A percentile compares a stretch with the other conserved stretches of the same genome.
Evolutionary conservation across 2,329 filamentous ascomycete genomes (phyloP).

Genomic region (Phialophora verrucosa): DNA sequence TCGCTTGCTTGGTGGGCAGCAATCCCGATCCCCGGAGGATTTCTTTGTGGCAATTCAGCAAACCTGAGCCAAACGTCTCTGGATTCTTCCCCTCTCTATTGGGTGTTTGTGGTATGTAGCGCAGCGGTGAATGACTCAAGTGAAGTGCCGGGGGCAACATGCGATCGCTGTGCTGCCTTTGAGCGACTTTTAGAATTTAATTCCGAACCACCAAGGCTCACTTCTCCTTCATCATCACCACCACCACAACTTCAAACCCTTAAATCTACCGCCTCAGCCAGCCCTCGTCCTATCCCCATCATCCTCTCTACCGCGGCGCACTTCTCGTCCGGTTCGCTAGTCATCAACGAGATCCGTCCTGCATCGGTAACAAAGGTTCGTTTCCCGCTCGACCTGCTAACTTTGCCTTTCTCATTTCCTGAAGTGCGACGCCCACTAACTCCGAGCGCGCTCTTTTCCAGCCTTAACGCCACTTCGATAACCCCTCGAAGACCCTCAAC

Average conservation of each 20-base stretch:
- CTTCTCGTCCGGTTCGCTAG: background rate
- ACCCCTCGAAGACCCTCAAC: background rate
- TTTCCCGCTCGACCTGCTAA: background rate
- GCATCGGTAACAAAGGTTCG: background rate
- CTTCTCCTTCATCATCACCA: conserved; percentile 4
- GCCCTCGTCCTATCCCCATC: background rate
- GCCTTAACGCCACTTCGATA: background rate
- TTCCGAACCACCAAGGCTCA: conserved; percentile 8
- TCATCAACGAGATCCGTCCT: background rate
- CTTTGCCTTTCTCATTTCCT: background rate
- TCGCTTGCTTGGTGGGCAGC: background rate
- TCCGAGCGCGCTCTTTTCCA: conserved; percentile 10
- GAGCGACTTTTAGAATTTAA: conserved; percentile 12
- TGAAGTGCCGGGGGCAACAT: conserved; percentile 11
- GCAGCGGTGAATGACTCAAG: conserved; percentile 1
- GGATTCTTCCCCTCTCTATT: background rate
- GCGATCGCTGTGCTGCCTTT: conserved; percentile 4
- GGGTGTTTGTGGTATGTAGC: conserved; percentile 6
- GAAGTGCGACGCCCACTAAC: conserved; percentile 8
- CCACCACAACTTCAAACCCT: background rate
- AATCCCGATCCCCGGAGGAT: background rate
- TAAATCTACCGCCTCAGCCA: background rate
- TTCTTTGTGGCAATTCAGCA: conserved; percentile 8
- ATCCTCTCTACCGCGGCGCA: background rate
- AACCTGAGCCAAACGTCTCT: background rate